Conservation (phyloP, 2,329 filamentous ascomycete genomes). For the Clonostachys rosea region DNA sequence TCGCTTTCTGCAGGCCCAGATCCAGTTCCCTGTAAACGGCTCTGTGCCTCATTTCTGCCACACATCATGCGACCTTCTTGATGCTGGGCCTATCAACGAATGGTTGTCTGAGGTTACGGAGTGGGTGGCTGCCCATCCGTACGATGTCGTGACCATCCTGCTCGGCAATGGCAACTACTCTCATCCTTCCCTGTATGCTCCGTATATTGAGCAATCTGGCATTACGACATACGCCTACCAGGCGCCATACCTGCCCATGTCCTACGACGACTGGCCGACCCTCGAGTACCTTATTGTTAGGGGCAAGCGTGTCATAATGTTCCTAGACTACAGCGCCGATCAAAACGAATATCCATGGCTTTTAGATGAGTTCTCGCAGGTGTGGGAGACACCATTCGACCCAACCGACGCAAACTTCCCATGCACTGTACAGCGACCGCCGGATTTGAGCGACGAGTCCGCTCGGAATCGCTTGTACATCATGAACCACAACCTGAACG, state of each 20-base stretch:
- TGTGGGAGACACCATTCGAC: constrained; percentile 90
- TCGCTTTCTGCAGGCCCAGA: constrained; percentile 59
- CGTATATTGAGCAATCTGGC: constrained; percentile 66
- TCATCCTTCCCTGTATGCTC: constrained; percentile 56
- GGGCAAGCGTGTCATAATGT: constrained; percentile 70
- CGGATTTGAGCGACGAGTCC: constrained; percentile 49
- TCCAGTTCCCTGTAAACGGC: constrained; percentile 49
- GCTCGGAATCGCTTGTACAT: constrained; percentile 68
- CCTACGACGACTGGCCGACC: constrained; percentile 75
- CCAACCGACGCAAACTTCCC: constrained; percentile 63
- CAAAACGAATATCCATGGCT: constrained; percentile 77
- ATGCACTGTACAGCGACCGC: constrained; percentile 74
- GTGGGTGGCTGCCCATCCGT: constrained; percentile 75
- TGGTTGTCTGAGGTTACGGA: constrained; percentile 65
- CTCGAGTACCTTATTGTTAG: constrained; percentile 69
- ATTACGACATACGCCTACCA: constrained; percentile 70
- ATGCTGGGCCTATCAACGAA: constrained; percentile 71
- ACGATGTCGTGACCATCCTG: constrained; percentile 83
- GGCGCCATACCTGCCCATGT: constrained; percentile 67
- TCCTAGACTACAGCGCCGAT: constrained; percentile 82
- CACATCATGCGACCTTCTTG: constrained; percentile 74
- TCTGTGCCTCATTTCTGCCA: constrained; percentile 73
- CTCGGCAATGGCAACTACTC: constrained; percentile 80
- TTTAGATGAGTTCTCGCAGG: constrained; percentile 79
- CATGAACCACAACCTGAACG: constrained; percentile 88